Base-by-base conservation (phyloP, 2,329 filamentous ascomycete genomes). In the Alternaria tenuissima region DNA sequence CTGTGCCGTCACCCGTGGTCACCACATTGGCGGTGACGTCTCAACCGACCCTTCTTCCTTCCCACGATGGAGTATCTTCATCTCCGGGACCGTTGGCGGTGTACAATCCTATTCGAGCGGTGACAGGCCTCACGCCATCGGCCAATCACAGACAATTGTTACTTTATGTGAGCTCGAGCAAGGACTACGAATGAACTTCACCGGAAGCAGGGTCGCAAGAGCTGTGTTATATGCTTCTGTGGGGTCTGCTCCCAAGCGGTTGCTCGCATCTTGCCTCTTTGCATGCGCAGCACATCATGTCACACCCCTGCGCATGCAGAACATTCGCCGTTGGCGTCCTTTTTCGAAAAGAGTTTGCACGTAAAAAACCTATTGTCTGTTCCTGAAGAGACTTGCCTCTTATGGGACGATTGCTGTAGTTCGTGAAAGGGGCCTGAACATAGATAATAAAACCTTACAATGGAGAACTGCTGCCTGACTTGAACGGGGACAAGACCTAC, bases 201-300 rank as follows among this genome's bases (percentile, higher is more conserved):
- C 70, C 73, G 72, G 70, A 72, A 48, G 61, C 48, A 57, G 64
- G 58, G 62, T 59, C 59, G 49, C 55, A 57, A 47, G 30, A 58
- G 61, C 46, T 69, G 72, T 73, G 69, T 66, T 53, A 76, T 72
- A 62, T 52, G 30, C 54, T n/a, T 43, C 44, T 53, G 52, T 61
- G 54, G 62, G 48, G 44, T 53, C 52, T 47, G 44, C 38, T 39
- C 52, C 61, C 62, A 69, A 61, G 59, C 62, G 65, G 65, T 32
- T 64, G 57, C 55, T 61, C 55, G 55, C 69, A 32, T 65, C 59
- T 55, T 64, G 61, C 62, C 62, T 66, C 48, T 38, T 55, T 61
- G 58, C 58, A 62, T 39, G 59, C 57, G 51, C 52, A 54, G 64
- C 66, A 63, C 57, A 64, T 66, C 39, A 59, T 47, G 26, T 52